Percentiles rank a stretch among this genome's conserved stretches.
Conservation (phyloP, 495 filamentous ascomycete species). For the Schizothecium vesticola region DNA sequence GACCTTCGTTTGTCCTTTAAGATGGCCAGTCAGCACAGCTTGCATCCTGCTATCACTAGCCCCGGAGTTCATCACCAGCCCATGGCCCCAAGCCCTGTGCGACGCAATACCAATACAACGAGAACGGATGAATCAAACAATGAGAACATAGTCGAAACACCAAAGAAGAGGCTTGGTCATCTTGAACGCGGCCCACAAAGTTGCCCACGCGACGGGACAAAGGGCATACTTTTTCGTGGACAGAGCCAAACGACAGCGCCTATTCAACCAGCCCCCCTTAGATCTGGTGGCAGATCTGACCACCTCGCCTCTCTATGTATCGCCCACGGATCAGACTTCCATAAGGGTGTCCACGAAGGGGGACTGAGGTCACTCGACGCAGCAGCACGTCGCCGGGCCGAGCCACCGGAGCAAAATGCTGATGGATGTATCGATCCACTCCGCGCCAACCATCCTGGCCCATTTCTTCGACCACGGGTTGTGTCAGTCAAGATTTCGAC, state of each 20-base stretch:
- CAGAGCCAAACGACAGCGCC: background rate
- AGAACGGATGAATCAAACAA: background rate
- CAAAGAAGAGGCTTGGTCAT: background rate
- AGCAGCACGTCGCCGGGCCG: background rate
- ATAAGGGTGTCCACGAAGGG: background rate
- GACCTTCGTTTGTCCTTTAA: conserved; percentile 35
- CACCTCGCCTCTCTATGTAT: background rate
- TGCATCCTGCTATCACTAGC: background rate
- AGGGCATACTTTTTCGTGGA: background rate
- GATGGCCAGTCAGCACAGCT: background rate
- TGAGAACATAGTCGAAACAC: background rate
- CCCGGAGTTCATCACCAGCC: background rate
- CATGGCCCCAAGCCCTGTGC: background rate
- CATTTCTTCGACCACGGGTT: conserved; percentile 5
- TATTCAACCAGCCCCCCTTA: background rate
- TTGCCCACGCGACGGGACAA: background rate
- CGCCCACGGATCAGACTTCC: background rate
- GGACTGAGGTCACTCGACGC: background rate
- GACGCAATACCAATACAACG: background rate
- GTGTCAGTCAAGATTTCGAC: conserved; percentile 17
- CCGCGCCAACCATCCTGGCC: background rate
- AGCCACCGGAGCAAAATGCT: background rate
- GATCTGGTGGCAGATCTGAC: background rate
- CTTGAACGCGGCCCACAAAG: background rate
- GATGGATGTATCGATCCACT: background rate